Evolutionary conservation across 2,329 filamentous ascomycete genomes (phyloP).

Genomic region (Colletotrichum sp.): DNA sequence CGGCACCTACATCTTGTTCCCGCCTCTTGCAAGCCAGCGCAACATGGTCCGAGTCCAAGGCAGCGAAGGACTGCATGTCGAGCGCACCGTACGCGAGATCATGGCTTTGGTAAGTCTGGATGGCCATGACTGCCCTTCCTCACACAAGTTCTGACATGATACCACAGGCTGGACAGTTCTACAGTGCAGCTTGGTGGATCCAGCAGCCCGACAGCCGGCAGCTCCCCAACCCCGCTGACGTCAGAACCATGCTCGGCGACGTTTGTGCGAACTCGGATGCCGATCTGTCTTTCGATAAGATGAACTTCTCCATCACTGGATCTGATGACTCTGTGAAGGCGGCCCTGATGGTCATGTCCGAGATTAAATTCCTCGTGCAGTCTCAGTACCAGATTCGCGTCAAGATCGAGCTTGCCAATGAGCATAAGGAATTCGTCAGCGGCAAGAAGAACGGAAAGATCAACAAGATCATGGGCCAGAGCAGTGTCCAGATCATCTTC

Average conservation of each 20-base stretch:
- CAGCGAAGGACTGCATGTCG: slow-evolving; percentile 89
- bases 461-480: slow-evolving; percentile 99
- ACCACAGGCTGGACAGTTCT: slow-evolving; percentile 87
- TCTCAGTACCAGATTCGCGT: slow-evolving; percentile 92
- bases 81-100: slow-evolving; percentile 92
- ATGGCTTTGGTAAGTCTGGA: slow-evolving; percentile 79
- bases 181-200: slow-evolving; percentile 92
- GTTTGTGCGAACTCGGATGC: slow-evolving; percentile 97
- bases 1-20: slow-evolving; percentile 93
- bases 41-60: slow-evolving; percentile 90
- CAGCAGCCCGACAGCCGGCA: slow-evolving; percentile 39
- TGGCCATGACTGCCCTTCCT: slow-evolving; percentile 11
- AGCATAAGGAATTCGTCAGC: slow-evolving; percentile 99
- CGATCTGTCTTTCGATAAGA: slow-evolving; percentile 92
- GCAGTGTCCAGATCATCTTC: slow-evolving; percentile 98
- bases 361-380: slow-evolving; percentile 86
- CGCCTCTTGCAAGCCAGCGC: slow-evolving; percentile 83
- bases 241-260: slow-evolving; percentile 89
- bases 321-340: slow-evolving; percentile 96
- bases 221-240: slow-evolving; percentile 70
- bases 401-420: slow-evolving; percentile 98
- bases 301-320: slow-evolving; percentile 91
- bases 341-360: slow-evolving; percentile 91
- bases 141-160: slow-evolving; percentile 26
- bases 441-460: slow-evolving; percentile 99